Evolutionary conservation across 345 rosid genomes (phyloP).

Genomic region (Kernera saxatilis): DNA sequence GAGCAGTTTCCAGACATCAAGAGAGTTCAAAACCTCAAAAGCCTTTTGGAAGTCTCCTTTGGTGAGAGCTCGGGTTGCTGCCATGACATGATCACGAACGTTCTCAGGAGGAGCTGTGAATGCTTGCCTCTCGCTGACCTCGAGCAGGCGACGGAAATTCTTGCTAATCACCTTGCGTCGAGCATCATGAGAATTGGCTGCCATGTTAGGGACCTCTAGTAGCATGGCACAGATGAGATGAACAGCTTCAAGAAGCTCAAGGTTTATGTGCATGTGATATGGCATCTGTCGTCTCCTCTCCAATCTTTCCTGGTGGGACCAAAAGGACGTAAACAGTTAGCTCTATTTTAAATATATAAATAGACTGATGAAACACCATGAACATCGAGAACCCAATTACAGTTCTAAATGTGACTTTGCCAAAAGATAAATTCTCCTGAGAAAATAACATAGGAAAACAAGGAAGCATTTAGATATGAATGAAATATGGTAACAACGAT

Average conservation of each 20-base stretch:
- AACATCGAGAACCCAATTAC: background rate
- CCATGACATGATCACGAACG: conserved; percentile 85
- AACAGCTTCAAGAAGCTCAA: conserved; percentile 89
- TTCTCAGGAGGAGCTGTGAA: conserved; percentile 84
- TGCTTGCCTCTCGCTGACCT: conserved; percentile 71
- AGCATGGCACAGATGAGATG: conserved; percentile 91
- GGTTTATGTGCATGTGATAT: conserved; percentile 95
- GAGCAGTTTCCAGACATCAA: conserved; percentile 79
- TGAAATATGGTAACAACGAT: background rate
- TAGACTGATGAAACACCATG: background rate
- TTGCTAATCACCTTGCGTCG: conserved; percentile 73
- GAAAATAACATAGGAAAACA: background rate
- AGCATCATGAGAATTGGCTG: conserved; percentile 58
- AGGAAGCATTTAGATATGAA: background rate
- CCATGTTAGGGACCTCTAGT: conserved; percentile 90
- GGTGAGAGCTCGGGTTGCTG: conserved; percentile 70
- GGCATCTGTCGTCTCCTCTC: conserved; percentile 96
- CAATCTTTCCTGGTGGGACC: conserved; percentile 60
- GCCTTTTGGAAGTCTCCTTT: conserved; percentile 75
- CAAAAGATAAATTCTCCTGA: background rate
- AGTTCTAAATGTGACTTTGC: background rate
- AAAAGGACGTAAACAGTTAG: background rate
- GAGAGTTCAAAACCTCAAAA: conserved; percentile 56
- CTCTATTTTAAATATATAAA: background rate
- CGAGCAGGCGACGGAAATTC: conserved; percentile 74